Evolutionary conservation across 2,329 filamentous ascomycete genomes (phyloP).

Genomic region (Dothistroma pini): DNA sequence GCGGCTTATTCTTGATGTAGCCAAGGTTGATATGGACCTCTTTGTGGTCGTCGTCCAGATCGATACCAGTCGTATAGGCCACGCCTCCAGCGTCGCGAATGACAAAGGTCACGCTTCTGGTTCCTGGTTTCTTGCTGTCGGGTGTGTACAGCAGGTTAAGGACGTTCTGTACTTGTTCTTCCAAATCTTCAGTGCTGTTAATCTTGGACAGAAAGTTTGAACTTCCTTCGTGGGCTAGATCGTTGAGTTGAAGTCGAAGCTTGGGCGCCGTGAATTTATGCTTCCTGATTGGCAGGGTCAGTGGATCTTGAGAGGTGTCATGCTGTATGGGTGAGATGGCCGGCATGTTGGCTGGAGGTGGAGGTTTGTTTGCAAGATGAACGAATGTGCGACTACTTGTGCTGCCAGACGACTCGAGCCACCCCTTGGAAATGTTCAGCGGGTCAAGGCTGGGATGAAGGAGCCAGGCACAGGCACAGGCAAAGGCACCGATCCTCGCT

Average conservation of each 20-base stretch:
- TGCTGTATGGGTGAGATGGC: conserved; percentile 11
- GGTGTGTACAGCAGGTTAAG: conserved; percentile 66
- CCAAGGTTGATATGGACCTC: conserved; percentile 82
- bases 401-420: background rate
- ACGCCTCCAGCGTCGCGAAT: conserved; percentile 77
- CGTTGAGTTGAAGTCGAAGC: conserved; percentile 47
- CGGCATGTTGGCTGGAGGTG: conserved; percentile 2
- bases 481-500: background rate
- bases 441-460: background rate
- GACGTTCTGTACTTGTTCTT: conserved; percentile 63
- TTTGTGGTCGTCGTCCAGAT: conserved; percentile 81
- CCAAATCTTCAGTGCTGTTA: conserved; percentile 59
- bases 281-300: conserved; percentile 23
- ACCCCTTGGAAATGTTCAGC: background rate
- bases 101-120: conserved; percentile 80
- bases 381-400: background rate
- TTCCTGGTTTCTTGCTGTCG: conserved; percentile 51
- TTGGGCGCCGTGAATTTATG: conserved; percentile 41
- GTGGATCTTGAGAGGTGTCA: conserved; percentile 14
- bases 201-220: conserved; percentile 64
- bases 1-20: conserved; percentile 59
- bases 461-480: background rate
- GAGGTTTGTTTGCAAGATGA: background rate
- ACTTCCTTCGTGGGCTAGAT: conserved; percentile 56
- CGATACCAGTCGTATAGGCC: conserved; percentile 79